phyloP scores from a whole-genome alignment of 2,329 filamentous ascomycete genomes.

The Paracoccidioides brasiliensis region DNA sequence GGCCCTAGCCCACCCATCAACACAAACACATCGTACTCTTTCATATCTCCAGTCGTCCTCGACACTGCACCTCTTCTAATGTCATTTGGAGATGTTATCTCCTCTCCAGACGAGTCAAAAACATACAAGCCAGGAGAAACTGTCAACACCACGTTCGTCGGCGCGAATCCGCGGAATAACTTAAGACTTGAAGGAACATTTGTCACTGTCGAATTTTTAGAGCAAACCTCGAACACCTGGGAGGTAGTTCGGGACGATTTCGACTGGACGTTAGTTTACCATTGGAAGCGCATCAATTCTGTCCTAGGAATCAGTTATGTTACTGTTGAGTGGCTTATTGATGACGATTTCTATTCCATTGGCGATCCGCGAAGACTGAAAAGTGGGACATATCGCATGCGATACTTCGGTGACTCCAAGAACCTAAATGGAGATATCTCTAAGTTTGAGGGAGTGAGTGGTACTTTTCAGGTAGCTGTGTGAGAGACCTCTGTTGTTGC shows the following conservation, averaged over 20 bases:
- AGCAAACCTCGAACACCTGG: slow-evolving; percentile 43
- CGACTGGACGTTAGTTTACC: slow-evolving; percentile 74
- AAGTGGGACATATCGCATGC: slow-evolving; percentile 59
- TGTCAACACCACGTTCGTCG: slow-evolving; percentile 60
- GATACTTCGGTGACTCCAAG: slow-evolving; percentile 79
- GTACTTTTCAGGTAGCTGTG: slow-evolving; percentile 26
- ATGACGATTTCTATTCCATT: slow-evolving; percentile 37
- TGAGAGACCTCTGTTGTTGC: background rate
- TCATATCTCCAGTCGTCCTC: slow-evolving; percentile 66
- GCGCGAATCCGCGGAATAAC: slow-evolving; percentile 82
- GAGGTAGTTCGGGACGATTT: slow-evolving; percentile 53
- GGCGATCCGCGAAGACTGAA: slow-evolving; percentile 23
- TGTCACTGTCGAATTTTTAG: slow-evolving; percentile 56
- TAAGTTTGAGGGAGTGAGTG: slow-evolving; percentile 56
- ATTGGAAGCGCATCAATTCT: slow-evolving; percentile 61
- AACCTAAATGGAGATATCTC: slow-evolving; percentile 46
- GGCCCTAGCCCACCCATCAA: slow-evolving; percentile 67
- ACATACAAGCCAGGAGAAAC: slow-evolving; percentile 48
- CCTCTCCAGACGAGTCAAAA: slow-evolving; percentile 39
- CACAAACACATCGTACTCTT: slow-evolving; percentile 57
- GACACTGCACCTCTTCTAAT: slow-evolving; percentile 56
- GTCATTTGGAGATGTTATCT: slow-evolving; percentile 55
- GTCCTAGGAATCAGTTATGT: slow-evolving; percentile 66
- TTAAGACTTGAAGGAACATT: slow-evolving; percentile 66
- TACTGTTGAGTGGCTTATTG: slow-evolving; percentile 67